phyloP scores from a whole-genome alignment of 1,284 basidiomycete genomes.

The Ustilago lituana region DNA sequence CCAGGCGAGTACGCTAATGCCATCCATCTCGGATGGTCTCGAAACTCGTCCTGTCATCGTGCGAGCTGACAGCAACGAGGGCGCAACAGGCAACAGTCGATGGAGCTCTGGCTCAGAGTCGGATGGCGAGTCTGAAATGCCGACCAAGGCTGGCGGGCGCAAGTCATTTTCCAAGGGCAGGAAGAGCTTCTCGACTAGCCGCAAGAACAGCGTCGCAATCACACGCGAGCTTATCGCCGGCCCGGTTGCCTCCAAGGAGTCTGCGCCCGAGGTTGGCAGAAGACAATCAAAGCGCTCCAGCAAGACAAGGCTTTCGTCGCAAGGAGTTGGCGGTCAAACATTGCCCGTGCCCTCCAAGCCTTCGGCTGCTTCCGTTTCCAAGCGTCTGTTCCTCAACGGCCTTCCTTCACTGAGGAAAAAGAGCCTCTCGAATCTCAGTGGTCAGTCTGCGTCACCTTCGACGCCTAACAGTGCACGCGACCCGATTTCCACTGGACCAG shows the following conservation, averaged over 20 bases:
- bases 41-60: constrained; percentile 6
- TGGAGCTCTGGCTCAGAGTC: constrained; percentile 60
- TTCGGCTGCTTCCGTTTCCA: constrained; percentile 18
- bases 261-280: constrained; percentile 6
- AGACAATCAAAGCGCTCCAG: constrained; percentile 20
- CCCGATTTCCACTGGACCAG: constrained; percentile 14
- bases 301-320: constrained; percentile 21
- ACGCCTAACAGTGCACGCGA: constrained; percentile 16
- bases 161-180: constrained; percentile 36
- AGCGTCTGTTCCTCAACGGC: constrained; percentile 26
- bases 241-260: not conserved
- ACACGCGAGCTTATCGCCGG: constrained; percentile 12
- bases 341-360: constrained; percentile 9
- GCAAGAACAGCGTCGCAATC: constrained; percentile 37
- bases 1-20: not conserved
- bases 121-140: constrained; percentile 29
- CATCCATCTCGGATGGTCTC: constrained; percentile 13
- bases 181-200: constrained; percentile 38
- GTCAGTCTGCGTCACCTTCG: constrained; percentile 23
- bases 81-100: constrained; percentile 27
- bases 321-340: not conserved
- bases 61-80: constrained; percentile 8
- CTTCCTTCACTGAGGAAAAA: constrained; percentile 47
- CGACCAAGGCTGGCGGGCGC: constrained; percentile 17
- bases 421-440: constrained; percentile 40